Evolutionary conservation across 495 filamentous ascomycete species (phyloP), one percentile per base, ranked within the genome.

Genomic region (Penicillium verhagenii): DNA sequence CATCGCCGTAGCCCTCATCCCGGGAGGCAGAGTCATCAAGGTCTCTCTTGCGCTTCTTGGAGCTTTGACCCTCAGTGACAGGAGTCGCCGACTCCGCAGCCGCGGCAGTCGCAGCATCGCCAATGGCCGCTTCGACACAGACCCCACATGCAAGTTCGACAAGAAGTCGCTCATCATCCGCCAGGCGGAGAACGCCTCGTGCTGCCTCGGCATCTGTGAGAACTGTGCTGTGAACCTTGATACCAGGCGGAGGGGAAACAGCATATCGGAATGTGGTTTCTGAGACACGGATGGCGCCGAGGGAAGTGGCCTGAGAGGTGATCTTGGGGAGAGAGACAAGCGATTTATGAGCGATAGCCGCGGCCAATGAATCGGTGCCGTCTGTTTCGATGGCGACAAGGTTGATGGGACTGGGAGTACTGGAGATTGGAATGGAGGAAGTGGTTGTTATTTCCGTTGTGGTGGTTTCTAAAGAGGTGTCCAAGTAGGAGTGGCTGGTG

Each of bases 71-170:
- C 14, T 19, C 50, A 10, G 38, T 43, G 24, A 45, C 66, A 50
- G 56, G 35, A 21, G 33, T 28, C 48, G 43, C 49, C 38, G 63
- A 61, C 16, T 28, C 35, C 26, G 47, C n/a, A n/a, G 52, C 40
- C n/a, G 59, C 38, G 8, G 63, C 59, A 9, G 56, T 55, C 6
- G 52, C 52, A 11, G 65, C 65, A 54, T 71, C 68, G 50, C 73
- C 75, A 40, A 78, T 65, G n/a, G 71, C 82, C 20, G 79, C 76
- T 44, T 87, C 86, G 6, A 90, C 59, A 56, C 83, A 88, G 20
- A 92, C 91, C 0, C 92, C 92, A 64, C 94, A 93, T 18, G 89
- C 84, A 57, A 86, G 75, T 70, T 96, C 94, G 6, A 96, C 88
- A 31, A 93, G 70, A 56, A 93, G 68, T 29, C 87, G 72, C 68